phyloP scores from a whole-genome alignment of 2,329 filamentous ascomycete species.

The Fusarium sp. region DNA sequence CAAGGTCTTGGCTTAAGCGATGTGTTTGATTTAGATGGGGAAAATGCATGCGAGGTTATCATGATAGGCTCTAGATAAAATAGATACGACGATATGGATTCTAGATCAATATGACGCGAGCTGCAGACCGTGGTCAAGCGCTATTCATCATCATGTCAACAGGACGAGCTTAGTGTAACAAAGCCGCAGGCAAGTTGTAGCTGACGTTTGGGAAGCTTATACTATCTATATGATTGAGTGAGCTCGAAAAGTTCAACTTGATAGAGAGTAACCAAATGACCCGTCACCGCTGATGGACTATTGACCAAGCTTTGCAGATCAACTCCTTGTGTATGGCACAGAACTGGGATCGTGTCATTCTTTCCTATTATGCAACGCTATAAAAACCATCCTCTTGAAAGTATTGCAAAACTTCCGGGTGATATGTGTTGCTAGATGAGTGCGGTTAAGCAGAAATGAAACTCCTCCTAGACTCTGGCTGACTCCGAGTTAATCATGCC shows the following conservation, averaged over 20 bases:
- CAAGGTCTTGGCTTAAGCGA: conserved; percentile 67
- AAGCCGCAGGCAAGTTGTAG: not conserved
- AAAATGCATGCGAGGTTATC: conserved; percentile 12
- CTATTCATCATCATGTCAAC: not conserved
- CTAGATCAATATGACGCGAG: conserved; percentile 28
- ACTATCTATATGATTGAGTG: too few species aligned
- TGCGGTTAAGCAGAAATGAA: not conserved
- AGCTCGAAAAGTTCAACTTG: too few species aligned
- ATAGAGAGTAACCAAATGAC: not conserved
- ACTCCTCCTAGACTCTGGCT: not conserved
- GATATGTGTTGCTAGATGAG: not conserved
- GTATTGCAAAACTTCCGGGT: not conserved
- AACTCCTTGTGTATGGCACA: not conserved
- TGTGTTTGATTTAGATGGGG: not conserved
- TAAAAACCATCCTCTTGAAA: not conserved
- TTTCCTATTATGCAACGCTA: not conserved
- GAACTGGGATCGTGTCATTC: not conserved
- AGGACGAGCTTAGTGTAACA: not conserved
- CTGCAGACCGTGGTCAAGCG: conserved; percentile 11
- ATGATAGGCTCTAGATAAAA: conserved; percentile 39
- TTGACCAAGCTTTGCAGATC: not conserved
- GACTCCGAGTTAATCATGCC: conserved; percentile 15
- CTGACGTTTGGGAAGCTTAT: too few species aligned
- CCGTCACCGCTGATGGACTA: not conserved
- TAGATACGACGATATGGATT: conserved; percentile 36